Evolutionary conservation across 345 rosid genomes (phyloP), one percentile per base, ranked within the genome.

Genomic region (Eucalyptus coolabah): DNA sequence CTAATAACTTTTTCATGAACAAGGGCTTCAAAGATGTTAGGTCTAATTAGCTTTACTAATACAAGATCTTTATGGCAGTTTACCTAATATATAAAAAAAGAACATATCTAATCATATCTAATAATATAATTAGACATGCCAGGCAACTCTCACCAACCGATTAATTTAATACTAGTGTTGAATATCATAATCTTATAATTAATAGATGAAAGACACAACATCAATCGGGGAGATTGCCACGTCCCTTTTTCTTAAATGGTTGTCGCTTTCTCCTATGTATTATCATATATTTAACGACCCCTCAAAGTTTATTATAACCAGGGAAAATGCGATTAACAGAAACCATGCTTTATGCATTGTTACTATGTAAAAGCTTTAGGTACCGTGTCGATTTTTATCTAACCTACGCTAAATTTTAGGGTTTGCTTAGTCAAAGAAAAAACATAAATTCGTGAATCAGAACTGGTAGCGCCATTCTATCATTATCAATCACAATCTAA

Each of bases 381-480:
- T 72, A 34, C 82, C 82, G 0, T 72, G 21, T 72, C 0, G 82
- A 34, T 72, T 37, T 1, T 34, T 0, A 72, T 72, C 24, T 18
- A 34, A 5, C 40, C 26, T 72, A 21, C 3, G 37, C 80, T 69
- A 69, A 69, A 5, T 18, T 37, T 72, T 5, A 18, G 44, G 45
- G 82, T 72, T 72, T 11, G 45, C 28, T 72, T 72, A 0, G 7
- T 72, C 28, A 37, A 0, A 18, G 37, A 19, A 69, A 34, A 34
- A 67, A 37, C 63, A 37, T 10, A 19, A 37, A 37, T 40, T 72
- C 15, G 3, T 72, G 28, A 6, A 72, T 60, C 0, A 28, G 34
- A 60, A 60, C 32, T 0, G 0, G 15, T 28, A 4, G 0, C 16
- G 0, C 15, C 17, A 28, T 28, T 60, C 16, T 60, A 60, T 60